Base-by-base conservation (phyloP, 345 rosid genomes). In the Eucalyptus guilfoylei region DNA sequence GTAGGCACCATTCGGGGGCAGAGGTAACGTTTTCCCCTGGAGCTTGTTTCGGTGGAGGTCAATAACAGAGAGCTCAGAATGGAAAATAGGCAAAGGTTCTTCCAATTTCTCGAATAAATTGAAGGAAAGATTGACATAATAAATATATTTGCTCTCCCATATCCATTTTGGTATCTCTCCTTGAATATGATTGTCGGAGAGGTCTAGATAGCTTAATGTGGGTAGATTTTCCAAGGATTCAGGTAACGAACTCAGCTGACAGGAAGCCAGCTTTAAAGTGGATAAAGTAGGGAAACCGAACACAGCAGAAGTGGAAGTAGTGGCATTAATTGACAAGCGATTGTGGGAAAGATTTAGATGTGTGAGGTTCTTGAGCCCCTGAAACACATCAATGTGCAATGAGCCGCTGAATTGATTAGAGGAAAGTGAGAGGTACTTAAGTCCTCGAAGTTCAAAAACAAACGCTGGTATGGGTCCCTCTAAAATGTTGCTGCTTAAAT, bases 291-390 rank as follows among this genome's bases (percentile, higher is more conserved):
- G 88, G 37, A 54, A 90, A 16, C 83, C 88, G 32, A 69, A 19
- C 42, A 40, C 32, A 9, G 62, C 64, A 30, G 87, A 37, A 72
- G 49, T 34, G 23, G 24, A 19, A 50, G 28, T 16, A 14, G 19
- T 87, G 26, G 87, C 91, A 87, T 91, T 16, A 10, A 94, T 52
- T 4, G 76, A 69, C 92, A 94, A 91, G 37, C 30, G 58, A 47
- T 92, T 94, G 92, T 91, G 44, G 8, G 97, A 94, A 40, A 95
- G 95, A 81, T 92, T 93, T 12, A 92, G 93, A 49, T 90, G 49
- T 10, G 91, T 58, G 30, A 93, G 94, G 67, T 91, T 90, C 44
- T 23, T 7, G 83, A 94, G 91, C 44, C 19, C 47, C 55, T 81
- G 91, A 90, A 94, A 30, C 64, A 11, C 24, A 85, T 89, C 85